These are phyloP conservation scores for Marchantia paleacea DNA, from an alignment of 225 moss, liverwort and hornwort genomes.

Conservation along the genomic window DNA sequence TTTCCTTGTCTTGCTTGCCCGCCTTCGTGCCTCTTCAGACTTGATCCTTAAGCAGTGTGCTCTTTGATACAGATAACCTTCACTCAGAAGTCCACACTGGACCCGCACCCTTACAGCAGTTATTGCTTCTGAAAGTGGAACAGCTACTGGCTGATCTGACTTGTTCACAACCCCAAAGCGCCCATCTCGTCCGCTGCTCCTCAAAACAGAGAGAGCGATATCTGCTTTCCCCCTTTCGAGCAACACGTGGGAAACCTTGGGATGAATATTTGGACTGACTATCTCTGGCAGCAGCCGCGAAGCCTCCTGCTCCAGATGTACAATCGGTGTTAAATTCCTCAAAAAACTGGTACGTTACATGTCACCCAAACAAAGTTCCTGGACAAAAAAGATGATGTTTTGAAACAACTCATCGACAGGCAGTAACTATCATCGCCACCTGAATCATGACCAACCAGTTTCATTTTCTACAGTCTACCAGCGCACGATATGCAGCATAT, in stretches of 20 bases:
- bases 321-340: background rate
- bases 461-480: background rate
- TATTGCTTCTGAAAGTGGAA: constrained; percentile 79
- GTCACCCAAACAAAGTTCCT: background rate
- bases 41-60: constrained; percentile 71
- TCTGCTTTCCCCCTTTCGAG: constrained; percentile 49
- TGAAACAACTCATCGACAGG: background rate
- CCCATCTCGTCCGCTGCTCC: constrained; percentile 81
- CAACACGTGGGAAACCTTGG: constrained; percentile 75
- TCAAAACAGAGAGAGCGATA: constrained; percentile 63
- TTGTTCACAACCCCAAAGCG: constrained; percentile 34
- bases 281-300: constrained; percentile 81
- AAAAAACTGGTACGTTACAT: background rate
- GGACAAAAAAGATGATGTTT: background rate
- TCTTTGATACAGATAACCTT: constrained; percentile 84
- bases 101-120: constrained; percentile 84
- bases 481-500: background rate
- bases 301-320: constrained; percentile 55
- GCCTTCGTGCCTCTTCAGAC: constrained; percentile 48
- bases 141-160: constrained; percentile 37
- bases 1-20: constrained; percentile 26
- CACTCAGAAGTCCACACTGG: constrained; percentile 72
- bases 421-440: background rate
- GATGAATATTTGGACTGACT: constrained; percentile 70
- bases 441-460: background rate